Base-by-base conservation (phyloP, 345 rosid species). In the Raphanus sativus region DNA sequence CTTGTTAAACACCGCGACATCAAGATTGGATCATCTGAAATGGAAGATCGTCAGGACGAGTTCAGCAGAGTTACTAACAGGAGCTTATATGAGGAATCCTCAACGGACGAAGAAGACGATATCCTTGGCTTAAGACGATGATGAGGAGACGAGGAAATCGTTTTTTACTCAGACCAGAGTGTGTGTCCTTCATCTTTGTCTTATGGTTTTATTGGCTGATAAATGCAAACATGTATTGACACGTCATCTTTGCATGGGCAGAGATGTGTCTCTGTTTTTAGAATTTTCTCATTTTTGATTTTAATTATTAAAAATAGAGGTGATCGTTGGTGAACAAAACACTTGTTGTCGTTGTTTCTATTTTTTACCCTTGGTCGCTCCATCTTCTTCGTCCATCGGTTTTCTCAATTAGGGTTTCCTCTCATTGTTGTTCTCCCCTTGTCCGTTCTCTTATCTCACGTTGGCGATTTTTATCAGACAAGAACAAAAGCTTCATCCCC, bases 1-100 rank as follows among this genome's bases (percentile, higher is more conserved):
- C 89, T 92, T 8, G 97, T 92, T 69, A 91, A 92, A 73, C 96
- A 92, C 81, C 87, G 96, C 0, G 79, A 84, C 81, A 68, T 77
- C 17, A 83, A 84, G 68, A 79, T 76, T 24, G 92, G 91, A 63
- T 76, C 83, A 0, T 38, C 84, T 9, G 50, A 42, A 1, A 69
- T 48, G 36, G 84, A 82, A 25, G 84, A 85, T 10, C 67, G 11
- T 17, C 70, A 8, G 29, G 29, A 26, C 42, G 87, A 82, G 38
- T 65, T 74, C 28, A 75, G 69, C 72, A 74, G 74, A 69, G 38
- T 73, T 24, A 70, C 77, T 21, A 73, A 63, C n/a, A 69, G 50
- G 34, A 75, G 61, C 68, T 7, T 76, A 17, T 52, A 3, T 48
- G 83, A 78, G 60, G 83, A 68, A 2, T 63, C 75, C 15, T 55